Evolutionary conservation across 2,329 filamentous ascomycete genomes (phyloP), one percentile per base, ranked within the genome.

Genomic region (Xylariaceae sp.): DNA sequence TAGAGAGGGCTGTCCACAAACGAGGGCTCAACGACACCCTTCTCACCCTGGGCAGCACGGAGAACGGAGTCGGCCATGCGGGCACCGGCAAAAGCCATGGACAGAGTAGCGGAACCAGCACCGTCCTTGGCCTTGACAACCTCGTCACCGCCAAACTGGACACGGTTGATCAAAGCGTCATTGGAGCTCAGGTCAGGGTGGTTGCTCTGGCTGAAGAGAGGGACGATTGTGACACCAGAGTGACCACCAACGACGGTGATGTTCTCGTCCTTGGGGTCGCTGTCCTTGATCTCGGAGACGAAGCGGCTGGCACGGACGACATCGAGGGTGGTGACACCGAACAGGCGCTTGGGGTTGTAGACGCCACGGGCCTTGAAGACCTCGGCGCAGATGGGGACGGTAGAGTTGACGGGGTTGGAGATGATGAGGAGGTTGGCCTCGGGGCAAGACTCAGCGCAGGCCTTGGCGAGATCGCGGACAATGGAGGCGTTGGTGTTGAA

Each of bases 401-500:
- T 98, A 60, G 89, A 96, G 89, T 98, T 98, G 76, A 98, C 90
- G 50, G 93, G 93, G 84, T 98, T 98, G 72, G 90, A 82, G 74
- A 98, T 98, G 78, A 98, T 82, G 66, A 97, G 83, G 69, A 97
- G 79, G 75, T 95, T 95, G 71, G 93, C 93, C 53, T 96, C 79
- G 62, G 93, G 93, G 65, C 85, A 80, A 57, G 87, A 80, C 63
- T 95, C 83, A 63, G 93, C 93, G 64, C 82, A 83, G 61, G 89
- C 90, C 82, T 95, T 95, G 74, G 91, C 90, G 55, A 98, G 83
- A 73, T 97, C 93, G 65, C 91, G 90, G 68, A 98, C 93, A 69
- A 98, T 98, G 67, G 89, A 95, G 71, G 93, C 93, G 73, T 98
- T 98, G 80, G 91, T 98, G 84, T 97, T 97, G 89, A 98, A 98